Evolutionary conservation across 2,329 filamentous ascomycete genomes (phyloP).

Genomic region (Chalaropsis thielavioides): DNA sequence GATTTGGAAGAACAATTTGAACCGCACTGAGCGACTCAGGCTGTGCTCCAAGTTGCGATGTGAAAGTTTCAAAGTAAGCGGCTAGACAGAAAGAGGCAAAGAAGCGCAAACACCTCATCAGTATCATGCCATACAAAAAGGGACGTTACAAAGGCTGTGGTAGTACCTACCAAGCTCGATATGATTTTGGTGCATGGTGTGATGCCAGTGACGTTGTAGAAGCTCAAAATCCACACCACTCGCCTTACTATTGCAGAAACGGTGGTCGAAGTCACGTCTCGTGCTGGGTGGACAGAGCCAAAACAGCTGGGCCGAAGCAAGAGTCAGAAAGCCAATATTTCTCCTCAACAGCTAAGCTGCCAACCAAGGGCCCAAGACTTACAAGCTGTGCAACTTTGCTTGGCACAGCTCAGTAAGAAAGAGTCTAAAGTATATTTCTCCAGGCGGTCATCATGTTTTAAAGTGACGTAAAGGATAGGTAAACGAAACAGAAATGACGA

Average conservation of each 20-base stretch:
- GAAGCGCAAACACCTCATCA: background rate
- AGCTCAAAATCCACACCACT: background rate
- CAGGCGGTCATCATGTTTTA: background rate
- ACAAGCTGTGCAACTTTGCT: background rate
- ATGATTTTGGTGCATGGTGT: background rate
- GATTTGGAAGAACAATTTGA: background rate
- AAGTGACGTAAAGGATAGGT: conserved; percentile 3
- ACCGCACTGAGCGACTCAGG: background rate
- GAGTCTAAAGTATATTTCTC: background rate
- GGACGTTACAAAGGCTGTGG: background rate
- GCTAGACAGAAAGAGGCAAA: background rate
- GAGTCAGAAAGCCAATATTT: background rate
- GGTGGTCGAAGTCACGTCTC: background rate
- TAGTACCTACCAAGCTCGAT: background rate
- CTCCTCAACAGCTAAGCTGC: too few species aligned
- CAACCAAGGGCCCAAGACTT: background rate
- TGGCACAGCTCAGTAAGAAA: background rate
- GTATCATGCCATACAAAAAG: background rate
- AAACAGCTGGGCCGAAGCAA: background rate
- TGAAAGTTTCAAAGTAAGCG: background rate
- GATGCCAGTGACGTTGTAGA: background rate
- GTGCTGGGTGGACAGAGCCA: background rate
- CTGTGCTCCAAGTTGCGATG: background rate
- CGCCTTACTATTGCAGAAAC: background rate
- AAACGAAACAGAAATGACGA: background rate